Conservation (phyloP, 2,329 filamentous ascomycete species). For the Xylariaceae sp. region DNA sequence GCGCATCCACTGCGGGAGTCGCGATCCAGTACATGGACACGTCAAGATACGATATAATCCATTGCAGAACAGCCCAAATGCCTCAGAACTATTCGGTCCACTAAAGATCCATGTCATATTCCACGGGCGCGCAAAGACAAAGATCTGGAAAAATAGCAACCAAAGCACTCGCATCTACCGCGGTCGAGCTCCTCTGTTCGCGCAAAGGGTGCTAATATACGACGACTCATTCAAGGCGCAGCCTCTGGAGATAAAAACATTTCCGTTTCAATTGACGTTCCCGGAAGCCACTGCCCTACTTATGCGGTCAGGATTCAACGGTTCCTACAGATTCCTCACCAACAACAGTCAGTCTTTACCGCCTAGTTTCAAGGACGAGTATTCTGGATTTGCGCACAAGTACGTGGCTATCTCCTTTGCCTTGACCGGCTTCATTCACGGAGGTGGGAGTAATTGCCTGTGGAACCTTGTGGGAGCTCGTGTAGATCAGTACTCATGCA, state of each 20-base stretch:
- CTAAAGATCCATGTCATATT: slow-evolving; percentile 10
- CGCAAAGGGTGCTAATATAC: slow-evolving; percentile 3
- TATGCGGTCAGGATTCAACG: background rate
- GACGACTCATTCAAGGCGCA: slow-evolving; percentile 11
- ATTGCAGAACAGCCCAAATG: background rate
- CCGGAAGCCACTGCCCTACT: slow-evolving; percentile 4
- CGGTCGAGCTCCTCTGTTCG: slow-evolving; percentile 11
- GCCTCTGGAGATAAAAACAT: background rate
- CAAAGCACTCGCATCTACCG: slow-evolving; percentile 11
- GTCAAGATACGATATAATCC: slow-evolving; percentile 9
- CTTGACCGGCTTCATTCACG: too few species aligned
- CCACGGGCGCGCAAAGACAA: slow-evolving; percentile 17
- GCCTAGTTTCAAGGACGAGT: slow-evolving; percentile 10
- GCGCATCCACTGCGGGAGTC: slow-evolving; percentile 10
- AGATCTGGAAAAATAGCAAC: slow-evolving; percentile 9
- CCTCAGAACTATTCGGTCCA: slow-evolving; percentile 12
- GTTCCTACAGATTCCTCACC: too few species aligned
- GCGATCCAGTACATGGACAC: slow-evolving; percentile 12
- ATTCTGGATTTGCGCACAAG: slow-evolving; percentile 3
- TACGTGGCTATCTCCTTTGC: too few species aligned
- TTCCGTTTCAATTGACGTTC: slow-evolving; percentile 12
- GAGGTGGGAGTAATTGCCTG: too few species aligned
- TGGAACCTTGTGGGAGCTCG: too few species aligned
- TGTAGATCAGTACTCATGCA: too few species aligned
- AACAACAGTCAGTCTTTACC: slow-evolving; percentile 8